phyloP scores from a whole-genome alignment of 352 stramenopile species.

The Phytopythium litorale region DNA sequence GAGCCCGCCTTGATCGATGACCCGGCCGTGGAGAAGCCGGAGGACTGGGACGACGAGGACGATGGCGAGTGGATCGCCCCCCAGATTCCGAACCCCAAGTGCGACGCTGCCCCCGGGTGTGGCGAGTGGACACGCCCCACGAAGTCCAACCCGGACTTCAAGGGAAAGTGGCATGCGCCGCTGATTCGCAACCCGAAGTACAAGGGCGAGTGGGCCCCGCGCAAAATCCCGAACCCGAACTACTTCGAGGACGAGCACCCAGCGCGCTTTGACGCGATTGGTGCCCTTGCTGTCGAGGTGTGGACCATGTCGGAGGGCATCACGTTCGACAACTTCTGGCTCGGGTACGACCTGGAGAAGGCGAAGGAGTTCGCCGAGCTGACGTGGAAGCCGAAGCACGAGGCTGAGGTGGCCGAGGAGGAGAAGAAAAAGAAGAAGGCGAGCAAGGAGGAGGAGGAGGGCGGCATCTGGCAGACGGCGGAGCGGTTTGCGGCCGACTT shows the following conservation, averaged over 20 bases:
- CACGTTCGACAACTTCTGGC: constrained; percentile 92
- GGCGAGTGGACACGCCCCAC: constrained; percentile 87
- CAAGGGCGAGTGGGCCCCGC: constrained; percentile 88
- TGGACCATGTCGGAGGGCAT: constrained; percentile 89
- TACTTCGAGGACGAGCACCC: constrained; percentile 87
- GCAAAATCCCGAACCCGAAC: constrained; percentile 88
- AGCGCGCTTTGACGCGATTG: constrained; percentile 84
- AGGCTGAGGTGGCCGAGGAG: constrained; percentile 50
- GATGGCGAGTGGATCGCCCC: constrained; percentile 89
- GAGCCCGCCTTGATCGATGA: constrained; percentile 79
- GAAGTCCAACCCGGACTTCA: constrained; percentile 90
- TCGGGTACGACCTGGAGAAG: constrained; percentile 81
- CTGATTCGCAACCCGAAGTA: constrained; percentile 92
- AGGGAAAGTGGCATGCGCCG: constrained; percentile 90
- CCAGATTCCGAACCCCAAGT: constrained; percentile 90
- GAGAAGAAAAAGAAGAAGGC: constrained; percentile 39
- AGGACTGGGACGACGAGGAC: constrained; percentile 94
- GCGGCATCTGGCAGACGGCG: constrained; percentile 38
- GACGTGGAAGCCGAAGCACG: constrained; percentile 77
- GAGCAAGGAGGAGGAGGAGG: constrained; percentile 41
- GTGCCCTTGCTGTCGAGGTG: constrained; percentile 89
- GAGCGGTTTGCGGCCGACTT: constrained; percentile 37
- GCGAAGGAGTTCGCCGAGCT: constrained; percentile 73
- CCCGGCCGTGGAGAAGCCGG: constrained; percentile 70
- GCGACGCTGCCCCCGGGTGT: constrained; percentile 78